phyloP scores from a whole-genome alignment of 2,329 filamentous ascomycete species.

The Nannizziopsis barbatae region DNA sequence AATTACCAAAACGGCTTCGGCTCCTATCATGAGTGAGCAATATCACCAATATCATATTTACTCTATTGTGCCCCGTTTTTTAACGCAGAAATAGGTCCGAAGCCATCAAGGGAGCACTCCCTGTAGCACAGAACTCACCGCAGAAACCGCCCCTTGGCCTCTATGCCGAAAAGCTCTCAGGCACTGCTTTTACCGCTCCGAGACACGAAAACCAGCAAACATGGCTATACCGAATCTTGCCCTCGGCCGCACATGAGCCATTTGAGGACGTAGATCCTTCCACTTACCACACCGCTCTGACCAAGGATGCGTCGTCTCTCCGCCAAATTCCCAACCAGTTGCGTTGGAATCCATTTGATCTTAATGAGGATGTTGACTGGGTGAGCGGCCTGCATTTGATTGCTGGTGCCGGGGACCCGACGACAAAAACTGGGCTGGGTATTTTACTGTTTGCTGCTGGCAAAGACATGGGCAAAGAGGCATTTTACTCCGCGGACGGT shows the following conservation, averaged over 20 bases:
- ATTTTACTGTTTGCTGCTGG: conserved; percentile 73
- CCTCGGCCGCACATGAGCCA: conserved; percentile 49
- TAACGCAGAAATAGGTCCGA: conserved; percentile 49
- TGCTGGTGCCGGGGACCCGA: conserved; percentile 67
- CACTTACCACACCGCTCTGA: conserved; percentile 38
- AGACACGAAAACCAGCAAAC: conserved; percentile 58
- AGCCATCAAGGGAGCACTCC: conserved; percentile 62
- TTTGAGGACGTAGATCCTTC: conserved; percentile 37
- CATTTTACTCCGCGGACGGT: conserved; percentile 76
- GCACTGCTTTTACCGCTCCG: conserved; percentile 60
- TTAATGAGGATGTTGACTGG: conserved; percentile 58
- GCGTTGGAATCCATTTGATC: conserved; percentile 67
- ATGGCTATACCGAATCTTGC: conserved; percentile 61
- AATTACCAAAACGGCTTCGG: conserved; percentile 68
- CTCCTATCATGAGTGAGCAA: conserved; percentile 61
- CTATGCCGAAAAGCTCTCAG: conserved; percentile 69
- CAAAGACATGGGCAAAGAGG: conserved; percentile 63
- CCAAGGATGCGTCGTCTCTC: conserved; percentile 39
- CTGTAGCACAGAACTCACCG: conserved; percentile 66
- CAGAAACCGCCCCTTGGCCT: conserved; percentile 69
- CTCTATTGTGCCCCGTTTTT: conserved; percentile 4
- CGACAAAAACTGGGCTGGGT: conserved; percentile 65
- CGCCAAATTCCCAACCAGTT: conserved; percentile 60
- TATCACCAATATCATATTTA: background rate
- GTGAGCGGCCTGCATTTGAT: conserved; percentile 59